Evolutionary conservation across 1,284 basidiomycete species (phyloP).

Genomic region (Malassezia yamatoensis): DNA sequence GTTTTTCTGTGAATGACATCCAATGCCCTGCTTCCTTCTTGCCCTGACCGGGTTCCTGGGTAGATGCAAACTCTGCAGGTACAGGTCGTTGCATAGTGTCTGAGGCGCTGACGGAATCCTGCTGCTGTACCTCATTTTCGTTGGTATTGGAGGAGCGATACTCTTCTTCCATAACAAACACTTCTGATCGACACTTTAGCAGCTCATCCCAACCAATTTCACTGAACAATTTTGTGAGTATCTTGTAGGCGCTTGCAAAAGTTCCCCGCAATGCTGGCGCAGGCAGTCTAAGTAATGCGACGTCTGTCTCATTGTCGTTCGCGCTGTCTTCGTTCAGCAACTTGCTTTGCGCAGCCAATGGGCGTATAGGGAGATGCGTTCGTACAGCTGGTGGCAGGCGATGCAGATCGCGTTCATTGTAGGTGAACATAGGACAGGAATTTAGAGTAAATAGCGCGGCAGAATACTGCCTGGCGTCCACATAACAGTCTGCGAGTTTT

Average conservation of each 20-base stretch:
- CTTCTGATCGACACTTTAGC: conserved; percentile 77
- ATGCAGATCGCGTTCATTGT: conserved; percentile 89
- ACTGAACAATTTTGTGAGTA: conserved; percentile 77
- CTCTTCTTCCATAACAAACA: conserved; percentile 99
- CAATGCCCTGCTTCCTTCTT: conserved; percentile 49
- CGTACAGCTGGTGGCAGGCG: conserved; percentile 70
- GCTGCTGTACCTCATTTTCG: neutral
- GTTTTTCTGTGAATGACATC: conserved; percentile 89
- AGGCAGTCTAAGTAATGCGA: conserved; percentile 80
- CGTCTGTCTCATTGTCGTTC: conserved; percentile 87
- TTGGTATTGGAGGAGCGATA: conserved; percentile 59
- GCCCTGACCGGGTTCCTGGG: neutral
- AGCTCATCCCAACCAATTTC: conserved; percentile 98
- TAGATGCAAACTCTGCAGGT: conserved; percentile 4
- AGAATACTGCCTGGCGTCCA: conserved; percentile 77
- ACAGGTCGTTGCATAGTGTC: conserved; percentile 1
- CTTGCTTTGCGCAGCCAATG: conserved; percentile 66
- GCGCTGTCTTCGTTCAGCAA: conserved; percentile 55
- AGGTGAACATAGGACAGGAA: conserved; percentile 99
- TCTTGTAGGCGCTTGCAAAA: conserved; percentile 83
- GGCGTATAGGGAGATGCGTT: conserved; percentile 75
- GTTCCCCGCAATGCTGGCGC: conserved; percentile 89
- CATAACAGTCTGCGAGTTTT: conserved; percentile 87
- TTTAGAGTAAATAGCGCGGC: conserved; percentile 82
- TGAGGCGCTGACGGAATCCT: too few relatives aligned